phyloP scores from a whole-genome alignment of 116 monocot genomes.

The Phalaenopsis hybrid region DNA sequence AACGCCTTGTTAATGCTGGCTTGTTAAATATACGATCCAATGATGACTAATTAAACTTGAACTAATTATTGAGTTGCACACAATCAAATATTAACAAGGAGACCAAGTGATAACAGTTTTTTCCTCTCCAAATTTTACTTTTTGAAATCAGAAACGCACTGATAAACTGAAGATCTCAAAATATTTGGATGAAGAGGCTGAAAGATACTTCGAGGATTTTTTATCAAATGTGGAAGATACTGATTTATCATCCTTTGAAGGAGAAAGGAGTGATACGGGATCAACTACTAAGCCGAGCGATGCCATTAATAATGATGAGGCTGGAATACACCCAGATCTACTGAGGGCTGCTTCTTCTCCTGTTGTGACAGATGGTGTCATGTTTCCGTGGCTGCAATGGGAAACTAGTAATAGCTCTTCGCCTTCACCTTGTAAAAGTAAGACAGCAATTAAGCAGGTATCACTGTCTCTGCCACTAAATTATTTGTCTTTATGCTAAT shows the following conservation, averaged over 20 bases:
- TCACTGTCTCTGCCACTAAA: background rate
- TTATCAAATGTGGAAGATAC: slow-evolving; percentile 92
- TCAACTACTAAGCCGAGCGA: slow-evolving; percentile 8
- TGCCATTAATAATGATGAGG: slow-evolving; percentile 3
- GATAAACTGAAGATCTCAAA: slow-evolving; percentile 61
- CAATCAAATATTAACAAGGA: background rate
- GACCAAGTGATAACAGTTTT: background rate
- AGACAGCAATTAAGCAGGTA: background rate
- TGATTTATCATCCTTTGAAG: slow-evolving; percentile 91
- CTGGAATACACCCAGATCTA: background rate
- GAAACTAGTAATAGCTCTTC: slow-evolving; percentile 31
- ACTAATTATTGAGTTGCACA: no score
- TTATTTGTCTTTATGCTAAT: background rate
- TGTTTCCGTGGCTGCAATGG: slow-evolving; percentile 60
- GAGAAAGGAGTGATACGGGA: slow-evolving; percentile 72
- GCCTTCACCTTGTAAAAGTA: slow-evolving; percentile 30
- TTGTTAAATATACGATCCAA: no score
- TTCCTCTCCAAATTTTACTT: background rate
- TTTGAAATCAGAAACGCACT: slow-evolving; percentile 45
- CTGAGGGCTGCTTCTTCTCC: slow-evolving; percentile 19
- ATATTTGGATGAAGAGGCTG: slow-evolving; percentile 77
- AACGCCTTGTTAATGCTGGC: no score
- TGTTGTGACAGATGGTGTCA: slow-evolving; percentile 36
- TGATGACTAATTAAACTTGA: no score
- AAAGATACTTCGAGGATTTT: slow-evolving; percentile 84